Evolutionary conservation across 306 rosid genomes (phyloP).

Genomic region (Acacia crassicarpa): DNA sequence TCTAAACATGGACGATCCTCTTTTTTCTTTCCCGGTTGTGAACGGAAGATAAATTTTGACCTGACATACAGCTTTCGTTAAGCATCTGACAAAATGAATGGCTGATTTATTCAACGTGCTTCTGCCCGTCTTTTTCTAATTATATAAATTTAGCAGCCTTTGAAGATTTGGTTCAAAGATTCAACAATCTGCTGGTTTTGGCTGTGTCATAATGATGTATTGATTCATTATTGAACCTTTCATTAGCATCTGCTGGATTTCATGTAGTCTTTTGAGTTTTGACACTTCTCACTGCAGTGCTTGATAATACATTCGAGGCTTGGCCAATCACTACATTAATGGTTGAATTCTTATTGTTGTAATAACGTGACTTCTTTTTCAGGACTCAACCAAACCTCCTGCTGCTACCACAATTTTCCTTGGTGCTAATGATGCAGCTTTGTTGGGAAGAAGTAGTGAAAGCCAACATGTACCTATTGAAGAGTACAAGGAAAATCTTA

Average conservation of each 20-base stretch:
- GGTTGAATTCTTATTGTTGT: conserved; percentile 8
- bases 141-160: not conserved
- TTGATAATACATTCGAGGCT: not conserved
- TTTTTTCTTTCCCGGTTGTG: not conserved
- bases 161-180: not conserved
- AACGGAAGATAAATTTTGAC: not conserved
- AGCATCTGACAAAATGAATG: not conserved
- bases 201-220: not conserved
- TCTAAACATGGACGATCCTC: not conserved
- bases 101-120: not conserved
- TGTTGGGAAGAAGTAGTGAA: conserved; percentile 68
- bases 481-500: conserved; percentile 75
- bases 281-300: not conserved
- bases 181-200: not conserved
- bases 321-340: not conserved
- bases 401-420: conserved; percentile 75
- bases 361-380: conserved; percentile 28
- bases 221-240: not conserved
- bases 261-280: not conserved
- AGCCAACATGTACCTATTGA: conserved; percentile 75
- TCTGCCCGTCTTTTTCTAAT: not conserved
- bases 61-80: not conserved
- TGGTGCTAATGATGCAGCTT: conserved; percentile 94
- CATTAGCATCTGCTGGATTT: not conserved
- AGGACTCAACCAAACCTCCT: conserved; percentile 62